Conservation (phyloP, 495 filamentous ascomycete genomes). For the Cudoniella acicularis region DNA sequence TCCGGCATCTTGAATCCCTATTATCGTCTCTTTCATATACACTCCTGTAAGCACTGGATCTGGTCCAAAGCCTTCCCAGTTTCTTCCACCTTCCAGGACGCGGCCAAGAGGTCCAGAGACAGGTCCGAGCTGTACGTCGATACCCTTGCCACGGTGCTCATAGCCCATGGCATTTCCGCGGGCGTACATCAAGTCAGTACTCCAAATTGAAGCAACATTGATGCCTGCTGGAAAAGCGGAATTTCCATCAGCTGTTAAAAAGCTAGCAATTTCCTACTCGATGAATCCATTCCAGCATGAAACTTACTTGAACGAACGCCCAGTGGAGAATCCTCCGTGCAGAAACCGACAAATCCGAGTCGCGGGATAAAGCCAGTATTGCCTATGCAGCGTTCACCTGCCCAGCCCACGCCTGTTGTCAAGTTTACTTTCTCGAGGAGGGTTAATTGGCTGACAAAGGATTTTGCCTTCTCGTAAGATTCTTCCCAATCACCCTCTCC, state of each 20-base stretch:
- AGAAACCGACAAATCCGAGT: conserved; percentile 73
- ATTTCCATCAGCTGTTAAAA: conserved; percentile 56
- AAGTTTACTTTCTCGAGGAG: conserved; percentile 86
- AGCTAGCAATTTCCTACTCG: not conserved
- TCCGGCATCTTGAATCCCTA: conserved; percentile 75
- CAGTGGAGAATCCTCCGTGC: conserved; percentile 83
- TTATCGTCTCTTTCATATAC: conserved; percentile 65
- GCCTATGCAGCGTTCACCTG: not conserved
- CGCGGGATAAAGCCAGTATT: conserved; percentile 56
- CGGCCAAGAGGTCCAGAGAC: conserved; percentile 83
- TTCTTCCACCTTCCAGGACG: conserved; percentile 70
- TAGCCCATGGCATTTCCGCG: conserved; percentile 74
- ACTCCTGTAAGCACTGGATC: conserved; percentile 73
- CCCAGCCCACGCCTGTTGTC: conserved; percentile 74
- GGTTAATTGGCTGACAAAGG: conserved; percentile 77
- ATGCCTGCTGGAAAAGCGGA: conserved; percentile 77
- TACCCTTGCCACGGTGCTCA: conserved; percentile 75
- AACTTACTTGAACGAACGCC: conserved; percentile 65
- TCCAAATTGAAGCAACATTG: conserved; percentile 72
- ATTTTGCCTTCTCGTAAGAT: conserved; percentile 68
- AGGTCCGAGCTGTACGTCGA: conserved; percentile 79
- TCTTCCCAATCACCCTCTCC: conserved; percentile 57
- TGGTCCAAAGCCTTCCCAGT: conserved; percentile 55
- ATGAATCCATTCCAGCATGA: not conserved
- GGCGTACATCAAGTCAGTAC: conserved; percentile 51